Evolutionary conservation across 2,329 filamentous ascomycete genomes (phyloP), one percentile per base, ranked within the genome.

Genomic region (Phialemoniopsis sp.): DNA sequence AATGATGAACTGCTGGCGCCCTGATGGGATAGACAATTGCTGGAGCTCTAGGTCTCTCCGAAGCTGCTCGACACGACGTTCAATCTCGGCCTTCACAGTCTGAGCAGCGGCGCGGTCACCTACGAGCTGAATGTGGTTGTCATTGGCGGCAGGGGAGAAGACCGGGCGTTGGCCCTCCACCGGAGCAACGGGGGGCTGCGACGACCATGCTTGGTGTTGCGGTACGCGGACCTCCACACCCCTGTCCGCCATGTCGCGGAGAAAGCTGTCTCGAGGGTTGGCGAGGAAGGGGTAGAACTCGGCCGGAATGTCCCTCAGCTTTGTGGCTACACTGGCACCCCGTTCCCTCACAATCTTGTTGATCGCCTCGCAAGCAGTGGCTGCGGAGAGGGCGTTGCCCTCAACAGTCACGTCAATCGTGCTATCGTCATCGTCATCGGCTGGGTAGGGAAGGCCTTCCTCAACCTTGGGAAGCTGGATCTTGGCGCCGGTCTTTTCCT

Each of bases 201-300:
- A 72, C 72, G 77, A 77, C 78, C 84, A 90, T 12, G 78, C 84
- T 59, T 88, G 80, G 61, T 94, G 87, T 37, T 85, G 76, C 32
- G 93, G 93, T 34, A 98, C 83, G 41, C 87, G 80, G 46, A 98
- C 75, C 57, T 87, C 84, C 29, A 95, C 73, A 45, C 88, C 87
- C 46, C 84, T 85, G 45, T 78, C 78, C 44, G 91, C 85, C 38
- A 95, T 72, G 29, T 76, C 75, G 47, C 78, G 73, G 40, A 88
- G 66, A 37, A 80, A 69, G 34, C 76, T 70, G 57, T 89, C 87
- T 58, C 85, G 78, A 9, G 84, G 80, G 36, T 89, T 89, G 17
- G 89, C 85, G 60, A 98, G 84, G 70, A 98, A 98, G 38, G 91
- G 91, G 65, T 93, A 98, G 63, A 93, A 94, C 59, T 95, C 89